Base-by-base conservation (phyloP, 192 early-diverging fungal species). In the Oehlia diaphana region DNA sequence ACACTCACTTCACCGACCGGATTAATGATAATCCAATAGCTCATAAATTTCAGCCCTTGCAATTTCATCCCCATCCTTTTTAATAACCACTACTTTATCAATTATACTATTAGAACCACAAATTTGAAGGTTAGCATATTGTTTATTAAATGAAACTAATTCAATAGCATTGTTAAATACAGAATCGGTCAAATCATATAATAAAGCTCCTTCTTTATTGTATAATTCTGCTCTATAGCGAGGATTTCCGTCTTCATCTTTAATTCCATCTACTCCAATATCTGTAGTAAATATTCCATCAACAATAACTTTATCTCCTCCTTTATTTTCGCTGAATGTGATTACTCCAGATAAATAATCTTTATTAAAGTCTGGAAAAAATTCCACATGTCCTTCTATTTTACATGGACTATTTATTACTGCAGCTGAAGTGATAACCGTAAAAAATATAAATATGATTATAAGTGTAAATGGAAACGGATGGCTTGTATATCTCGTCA, bases 131-230 rank as follows among this genome's bases (percentile, higher is more conserved):
- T 12, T 4, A 31, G 10, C 13, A 16, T n/a, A 21, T 33, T 66
- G 31, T 16, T 26, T 26, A 4, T 16, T 31, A 12, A 21, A 16
- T 14, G 64, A 9, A 66, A 66, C 64, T 4, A 66, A 33, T 35
- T 66, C 10, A 14, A 66, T 66, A 33, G 64, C 64, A 66, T 66
- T 66, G 13, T 66, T 12, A 66, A 66, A 66, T 66, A 66, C n/a
- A 14, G 64, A 21, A 10, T 4, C 0, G 9, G 64, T 31, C 16
- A 66, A 66, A 66, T 66, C 64, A 66, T 33, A 66, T 33, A 66
- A 2, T 9, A 28, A n/a, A n/a, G 2, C 50, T 21, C 5, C 64
- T 4, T 66, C 16, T 2, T 14, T 6, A 35, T 28, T 1, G 7
- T 14, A 26, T 33, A 66, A 33, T 66, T 66, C 64, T 4, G 64